Evolutionary conservation across 73 alveolate species (phyloP), one percentile per base, ranked within the genome.

Genomic region (Paramecium bursaria): DNA sequence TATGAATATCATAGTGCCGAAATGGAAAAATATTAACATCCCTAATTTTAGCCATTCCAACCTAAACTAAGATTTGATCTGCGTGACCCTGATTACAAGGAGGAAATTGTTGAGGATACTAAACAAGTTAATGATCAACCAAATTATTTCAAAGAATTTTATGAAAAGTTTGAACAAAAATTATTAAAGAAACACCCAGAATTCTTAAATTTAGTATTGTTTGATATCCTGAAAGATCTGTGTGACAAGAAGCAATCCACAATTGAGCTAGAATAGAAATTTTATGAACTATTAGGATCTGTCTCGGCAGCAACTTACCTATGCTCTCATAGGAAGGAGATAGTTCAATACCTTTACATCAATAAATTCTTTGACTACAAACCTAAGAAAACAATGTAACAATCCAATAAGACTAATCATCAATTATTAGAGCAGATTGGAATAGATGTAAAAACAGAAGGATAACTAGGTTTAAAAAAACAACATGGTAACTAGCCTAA

Each of bases 391-490:
- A 33, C 5, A 67, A 67, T 19, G 51, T 29, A 27, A 1, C 9
- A 2, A 4, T 57, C 15, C 9, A 67, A 67, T 25, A 67, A 15
- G 27, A 25, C 55, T 21, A 67, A 67, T 67, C 60, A 67, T 67
- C 23, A 67, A 67, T 39, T 67, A 35, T 44, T 67, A 0, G 53
- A 53, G 4, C 33, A 67, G 27, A 67, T 67, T 7, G 82, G 82
- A 1, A 67, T 67, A 15, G 57, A 67, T 67, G 60, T 67, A 25
- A 7, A 67, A 19, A 25, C 33, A 19, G 82, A 67, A 39, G 82
- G 60, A 35, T 10, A 30, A 47, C 44, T 67, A 42, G 82, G 57
- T 19, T 35, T 67, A 67, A 67, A 22, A 67, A 67, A 67, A 67
- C 44, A 39, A 67, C 60, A 67, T 25, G n/a, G n/a, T n/a, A n/a